Evolutionary conservation across 441 rosid genomes (phyloP), one percentile per base, ranked within the genome.

Genomic region (Hypseocharis bilobata): DNA sequence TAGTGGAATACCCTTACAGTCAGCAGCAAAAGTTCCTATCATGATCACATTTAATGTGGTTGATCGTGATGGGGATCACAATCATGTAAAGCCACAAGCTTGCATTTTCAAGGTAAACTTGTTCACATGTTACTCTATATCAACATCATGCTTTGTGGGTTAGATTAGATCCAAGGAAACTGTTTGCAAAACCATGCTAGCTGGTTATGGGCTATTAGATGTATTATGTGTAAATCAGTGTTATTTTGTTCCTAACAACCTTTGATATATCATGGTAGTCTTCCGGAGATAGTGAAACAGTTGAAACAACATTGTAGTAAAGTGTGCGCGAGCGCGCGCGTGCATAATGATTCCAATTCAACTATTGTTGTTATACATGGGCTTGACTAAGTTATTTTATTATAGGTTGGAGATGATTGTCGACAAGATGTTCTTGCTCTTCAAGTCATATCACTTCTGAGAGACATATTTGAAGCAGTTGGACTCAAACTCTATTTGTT

Each of bases 401-500:
- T 79, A 13, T 72, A 94, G 99, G 99, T 94, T 67, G 99, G 99
- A 73, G 99, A 94, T 79, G 97, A 94, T 80, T 94, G 99, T 75
- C 87, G 97, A 27, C 99, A 91, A 85, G 99, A 94, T 78, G 96
- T 94, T 74, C 93, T 94, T 74, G 98, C 97, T 52, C 96, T 91
- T 74, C 99, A 94, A 88, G 99, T 94, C 66, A 88, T 94, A 81
- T 69, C 96, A 45, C 92, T 91, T 81, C 91, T 91, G 40, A 81
- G 92, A 75, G 99, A 91, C 72, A 85, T 89, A 78, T 91, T 86
- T 85, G 75, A 83, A 71, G 96, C 99, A 13, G 87, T 83, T 57
- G 96, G 96, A 72, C 77, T 94, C 69, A 83, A 91, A 73, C 85
- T 91, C 38, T 94, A 94, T 80, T 68, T 94, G 65, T 91, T 86